Evolutionary conservation across 2,329 filamentous ascomycete species (phyloP).

Genomic region (Leptographium flavum): DNA sequence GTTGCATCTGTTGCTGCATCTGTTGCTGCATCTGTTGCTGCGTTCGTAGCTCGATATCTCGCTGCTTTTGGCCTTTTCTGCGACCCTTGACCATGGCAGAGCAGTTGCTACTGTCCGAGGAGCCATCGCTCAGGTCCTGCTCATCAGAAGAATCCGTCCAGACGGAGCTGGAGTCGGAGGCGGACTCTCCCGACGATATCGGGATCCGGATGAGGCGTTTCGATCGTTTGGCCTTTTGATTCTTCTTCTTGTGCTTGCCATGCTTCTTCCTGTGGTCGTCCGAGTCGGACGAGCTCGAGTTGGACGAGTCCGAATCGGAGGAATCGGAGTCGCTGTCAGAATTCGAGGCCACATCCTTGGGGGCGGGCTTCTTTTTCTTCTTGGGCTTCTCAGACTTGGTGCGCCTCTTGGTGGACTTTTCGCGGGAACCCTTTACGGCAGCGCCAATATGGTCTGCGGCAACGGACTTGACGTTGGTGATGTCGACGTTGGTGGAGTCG

Average conservation of each 20-base stretch:
- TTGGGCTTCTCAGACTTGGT: conserved; percentile 17
- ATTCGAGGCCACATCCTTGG: conserved; percentile 3
- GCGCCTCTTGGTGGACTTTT: conserved; percentile 16
- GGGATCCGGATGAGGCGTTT: conserved; percentile 14
- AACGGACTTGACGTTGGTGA: conserved; percentile 14
- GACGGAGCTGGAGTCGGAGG: conserved; percentile 1
- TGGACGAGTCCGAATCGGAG: conserved; percentile 6
- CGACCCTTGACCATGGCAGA: conserved; percentile 10
- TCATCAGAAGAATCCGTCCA: conserved; percentile 11
- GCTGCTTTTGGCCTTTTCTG: conserved; percentile 7
- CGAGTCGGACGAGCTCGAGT: conserved; percentile 12
- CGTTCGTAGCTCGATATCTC: no score
- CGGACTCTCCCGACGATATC: conserved; percentile 10
- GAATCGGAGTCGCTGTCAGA: conserved; percentile 9
- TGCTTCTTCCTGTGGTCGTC: conserved; percentile 16
- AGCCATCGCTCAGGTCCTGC: not conserved
- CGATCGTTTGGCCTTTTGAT: conserved; percentile 7
- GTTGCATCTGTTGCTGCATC: conserved; percentile 2
- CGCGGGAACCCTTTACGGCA: not conserved
- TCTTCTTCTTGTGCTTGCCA: conserved; percentile 18
- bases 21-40: conserved; percentile 9
- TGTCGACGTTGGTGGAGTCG: conserved; percentile 12
- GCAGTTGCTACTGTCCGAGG: no score
- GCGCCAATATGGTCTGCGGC: conserved; percentile 9
- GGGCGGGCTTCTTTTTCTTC: conserved; percentile 15